Base-by-base conservation (phyloP, 2,329 filamentous ascomycete species). In the Rhinocladiella mackenziei region DNA sequence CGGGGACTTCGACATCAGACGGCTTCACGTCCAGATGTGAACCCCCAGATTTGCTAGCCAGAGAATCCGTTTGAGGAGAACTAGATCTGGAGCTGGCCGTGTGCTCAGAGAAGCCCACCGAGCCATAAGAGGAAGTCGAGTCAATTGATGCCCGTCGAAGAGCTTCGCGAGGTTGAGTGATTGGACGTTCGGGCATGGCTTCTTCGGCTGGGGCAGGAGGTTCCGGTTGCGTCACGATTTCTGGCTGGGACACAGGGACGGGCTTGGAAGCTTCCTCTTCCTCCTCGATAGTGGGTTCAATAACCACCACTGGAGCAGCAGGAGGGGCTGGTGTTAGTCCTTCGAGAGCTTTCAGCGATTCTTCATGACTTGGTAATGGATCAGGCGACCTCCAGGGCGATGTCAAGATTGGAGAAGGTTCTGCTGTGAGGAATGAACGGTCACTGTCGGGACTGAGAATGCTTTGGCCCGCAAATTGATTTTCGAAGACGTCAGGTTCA, bases 71-170 rank as follows among this genome's bases (percentile, higher is more conserved):
- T 3, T 77, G 73, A 51, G 76, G 81, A 2, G 79, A 81, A 49
- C 73, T 72, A 2, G 83, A 87, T 48, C 77, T 75, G 1, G 80
- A 78, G 0, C 55, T 56, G 20, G 43, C 31, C 10, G 40, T 51
- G 25, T 43, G 51, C 15, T 60, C 59, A 15, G 60, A 63, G 48
- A 66, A 63, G 5, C 63, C 62, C 13, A 60, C 61, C 43, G 65
- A 68, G n/a, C 62, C 61, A 20, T 65, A 53, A 1, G 66, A 69
- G 1, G 66, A 65, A 14, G 65, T 59, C 42, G 66, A 68, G 44
- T 66, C 68, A 38, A 65, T 65, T 29, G 55, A 56, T 6, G 33
- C 42, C 11, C 50, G 45, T 14, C 25, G 45, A 10, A 41, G 38
- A 25, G 38, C 20, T 4, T 50, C 39, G 19, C 35, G 41, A 4